Conservation (phyloP, 805 yeast species). For the Babjeviella inositovora region DNA sequence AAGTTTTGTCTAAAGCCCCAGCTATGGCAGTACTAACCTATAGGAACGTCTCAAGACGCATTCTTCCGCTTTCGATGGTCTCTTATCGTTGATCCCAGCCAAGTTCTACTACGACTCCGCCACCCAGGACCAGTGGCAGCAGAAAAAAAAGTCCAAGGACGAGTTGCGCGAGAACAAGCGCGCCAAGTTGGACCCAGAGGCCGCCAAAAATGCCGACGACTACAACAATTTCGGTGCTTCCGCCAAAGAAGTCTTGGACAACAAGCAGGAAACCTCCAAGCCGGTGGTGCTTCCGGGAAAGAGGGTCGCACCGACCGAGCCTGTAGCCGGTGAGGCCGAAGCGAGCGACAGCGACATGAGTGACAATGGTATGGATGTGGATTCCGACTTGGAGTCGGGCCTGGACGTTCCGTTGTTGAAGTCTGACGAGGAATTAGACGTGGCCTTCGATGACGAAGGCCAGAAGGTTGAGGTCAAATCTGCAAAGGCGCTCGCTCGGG, state of each 20-base stretch:
- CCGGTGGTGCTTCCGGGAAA: conserved; percentile 18
- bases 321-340: no score
- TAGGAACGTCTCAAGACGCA: conserved; percentile 67
- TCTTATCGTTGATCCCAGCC: conserved; percentile 84
- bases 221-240: conserved; percentile 20
- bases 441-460: no score
- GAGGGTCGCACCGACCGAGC: conserved; percentile 7
- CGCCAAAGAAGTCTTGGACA: conserved; percentile 46
- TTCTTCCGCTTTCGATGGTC: conserved; percentile 74
- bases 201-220: conserved; percentile 23
- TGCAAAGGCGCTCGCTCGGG: no score
- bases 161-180: conserved; percentile 45
- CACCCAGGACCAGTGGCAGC: conserved; percentile 81
- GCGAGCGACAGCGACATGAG: no score
- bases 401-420: no score
- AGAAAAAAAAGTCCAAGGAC: conserved; percentile 57
- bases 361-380: not conserved
- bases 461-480: no score
- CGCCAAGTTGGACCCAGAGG: conserved; percentile 62
- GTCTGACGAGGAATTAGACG: no score
- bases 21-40: conserved; percentile 2
- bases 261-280: conserved; percentile 35
- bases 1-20: conserved; percentile 10
- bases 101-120: conserved; percentile 88
- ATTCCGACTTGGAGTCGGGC: no score